phyloP scores from a whole-genome alignment of 768 basidiomycete species.

The Tephrocybe sp. region DNA sequence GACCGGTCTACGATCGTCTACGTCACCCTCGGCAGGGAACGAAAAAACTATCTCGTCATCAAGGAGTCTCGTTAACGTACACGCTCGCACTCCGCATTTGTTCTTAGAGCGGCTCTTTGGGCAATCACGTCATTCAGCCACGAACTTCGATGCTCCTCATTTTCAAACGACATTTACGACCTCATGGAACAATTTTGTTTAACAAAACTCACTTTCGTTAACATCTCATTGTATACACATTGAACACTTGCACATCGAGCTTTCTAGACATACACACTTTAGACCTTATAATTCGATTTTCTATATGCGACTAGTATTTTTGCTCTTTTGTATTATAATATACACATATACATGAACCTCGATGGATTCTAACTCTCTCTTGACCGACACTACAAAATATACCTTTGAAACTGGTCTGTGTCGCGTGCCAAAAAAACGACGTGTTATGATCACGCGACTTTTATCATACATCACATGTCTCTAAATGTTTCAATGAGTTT shows the following conservation, averaged over 20 bases:
- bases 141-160: background rate
- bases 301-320: background rate
- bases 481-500: constrained; percentile 5
- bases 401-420: too few relatives aligned
- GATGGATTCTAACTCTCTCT: background rate
- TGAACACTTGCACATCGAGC: background rate
- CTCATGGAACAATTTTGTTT: background rate
- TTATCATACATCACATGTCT: constrained; percentile 12
- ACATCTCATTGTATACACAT: background rate
- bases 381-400: too few relatives aligned
- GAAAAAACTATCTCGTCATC: constrained; percentile 12
- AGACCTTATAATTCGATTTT: constrained; percentile 3
- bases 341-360: constrained; percentile 1
- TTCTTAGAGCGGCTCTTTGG: background rate
- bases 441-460: constrained; percentile 3
- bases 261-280: background rate
- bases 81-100: background rate
- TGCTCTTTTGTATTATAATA: background rate
- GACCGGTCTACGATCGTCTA: constrained; percentile 12
- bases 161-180: too few relatives aligned
- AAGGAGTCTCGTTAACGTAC: background rate
- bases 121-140: background rate
- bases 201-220: background rate
- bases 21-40: constrained; percentile 1
- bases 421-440: background rate